Percentiles rank a stretch among this genome's conserved stretches.
These are phyloP conservation scores for Forsythia suspensa DNA, from an alignment of 257 asterid species.

Conservation along the genomic window DNA sequence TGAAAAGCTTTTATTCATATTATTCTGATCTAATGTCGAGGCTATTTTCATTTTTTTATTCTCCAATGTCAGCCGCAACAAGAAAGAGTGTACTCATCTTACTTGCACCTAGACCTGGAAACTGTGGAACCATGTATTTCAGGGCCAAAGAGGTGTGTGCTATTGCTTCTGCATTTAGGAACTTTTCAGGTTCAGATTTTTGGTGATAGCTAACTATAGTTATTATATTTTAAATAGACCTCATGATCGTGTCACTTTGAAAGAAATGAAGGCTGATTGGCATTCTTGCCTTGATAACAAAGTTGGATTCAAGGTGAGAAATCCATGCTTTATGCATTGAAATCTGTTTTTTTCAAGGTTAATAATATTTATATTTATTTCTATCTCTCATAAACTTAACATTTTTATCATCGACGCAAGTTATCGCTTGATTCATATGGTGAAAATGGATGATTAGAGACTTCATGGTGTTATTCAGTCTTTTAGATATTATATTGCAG, in stretches of 20 bases:
- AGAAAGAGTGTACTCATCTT: constrained; percentile 79
- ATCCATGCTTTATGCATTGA: neutral
- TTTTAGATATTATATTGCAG: neutral
- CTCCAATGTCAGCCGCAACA: constrained; percentile 68
- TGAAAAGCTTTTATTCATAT: neutral
- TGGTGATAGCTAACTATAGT: constrained; percentile 16
- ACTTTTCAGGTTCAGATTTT: constrained; percentile 6
- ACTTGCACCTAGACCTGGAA: constrained; percentile 57
- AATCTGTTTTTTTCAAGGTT: neutral
- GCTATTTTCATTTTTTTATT: neutral
- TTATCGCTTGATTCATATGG: neutral
- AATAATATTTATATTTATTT: neutral
- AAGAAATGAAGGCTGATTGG: constrained; percentile 94
- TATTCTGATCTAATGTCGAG: neutral
- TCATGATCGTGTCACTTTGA: constrained; percentile 86
- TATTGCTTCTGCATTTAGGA: neutral
- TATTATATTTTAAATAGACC: constrained; percentile 52
- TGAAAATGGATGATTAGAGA: constrained; percentile 7
- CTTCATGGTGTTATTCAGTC: constrained; percentile 3
- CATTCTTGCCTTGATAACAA: constrained; percentile 51
- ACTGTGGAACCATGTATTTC: constrained; percentile 90
- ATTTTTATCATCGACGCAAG: constrained; percentile 2
- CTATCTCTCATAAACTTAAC: neutral
- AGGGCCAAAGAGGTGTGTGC: constrained; percentile 85
- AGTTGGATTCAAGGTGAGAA: constrained; percentile 7